Evolutionary conservation across 2,329 filamentous ascomycete genomes (phyloP), one percentile per base, ranked within the genome.

Genomic region (Talaromyces sp.): DNA sequence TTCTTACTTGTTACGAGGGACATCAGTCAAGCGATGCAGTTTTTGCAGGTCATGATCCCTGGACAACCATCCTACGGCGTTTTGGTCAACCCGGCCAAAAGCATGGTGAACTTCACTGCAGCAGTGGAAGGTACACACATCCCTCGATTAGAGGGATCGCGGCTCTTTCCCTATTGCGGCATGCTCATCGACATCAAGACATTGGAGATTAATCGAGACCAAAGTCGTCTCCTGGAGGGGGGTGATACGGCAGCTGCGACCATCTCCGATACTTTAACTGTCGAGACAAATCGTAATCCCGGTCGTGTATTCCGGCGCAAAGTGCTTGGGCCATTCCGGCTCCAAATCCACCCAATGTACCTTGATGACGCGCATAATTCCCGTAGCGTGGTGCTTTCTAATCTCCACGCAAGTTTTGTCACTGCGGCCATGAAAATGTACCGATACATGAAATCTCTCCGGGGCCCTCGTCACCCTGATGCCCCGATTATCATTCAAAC

Each of bases 1-100:
- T 99, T 97, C 63, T 78, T 97, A 4, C 83, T 99, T 41, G 86
- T 99, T 64, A 96, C 89, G 0, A 85, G 86, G 0, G 81, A 90
- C 44, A 77, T 74, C 48, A 60, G 70, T 7, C 85, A 92, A 63
- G 93, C 91, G 0, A 78, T 79, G 52, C 77, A 75, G 1, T 97
- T 99, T 67, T 79, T 96, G 17, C 76, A 86, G 52, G 80, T 83
- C 14, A 96, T 99, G 92, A 87, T 96, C 63, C 71, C 74, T 1
- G 93, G 92, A 2, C 72, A 94, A 32, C 83, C 87, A 0, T 82
- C 86, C 30, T 97, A 95, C 66, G 94, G 94, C 3, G 87, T 97
- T 3, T 72, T 78, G 4, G 86, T 97, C 49, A 93, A 88, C 67
- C 77, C 83, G 0, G 76, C 81, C 43, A 99, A 99, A 76, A 94